A percentile compares a stretch with the other conserved stretches of the same genome.
Evolutionary conservation across 306 rosid species (phyloP).

Genomic region (Cyamopsis tetragonoloba): DNA sequence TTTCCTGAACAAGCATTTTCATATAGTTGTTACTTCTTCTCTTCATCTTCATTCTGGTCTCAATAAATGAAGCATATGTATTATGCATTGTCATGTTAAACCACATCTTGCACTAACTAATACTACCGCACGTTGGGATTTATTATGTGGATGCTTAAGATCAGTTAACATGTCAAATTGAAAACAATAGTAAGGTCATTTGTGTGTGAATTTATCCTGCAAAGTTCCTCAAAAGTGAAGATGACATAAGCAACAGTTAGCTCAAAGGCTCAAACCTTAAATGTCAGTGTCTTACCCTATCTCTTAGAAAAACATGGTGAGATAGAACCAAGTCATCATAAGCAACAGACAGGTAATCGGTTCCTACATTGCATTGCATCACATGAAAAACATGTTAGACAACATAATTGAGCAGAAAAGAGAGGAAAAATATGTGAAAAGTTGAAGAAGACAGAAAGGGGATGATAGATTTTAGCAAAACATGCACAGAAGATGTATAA

Average conservation of each 20-base stretch:
- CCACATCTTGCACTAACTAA: background rate
- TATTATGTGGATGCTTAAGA: background rate
- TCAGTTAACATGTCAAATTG: background rate
- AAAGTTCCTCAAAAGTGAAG: background rate
- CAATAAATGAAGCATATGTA: background rate
- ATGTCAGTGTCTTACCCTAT: too few relatives aligned
- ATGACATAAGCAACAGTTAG: background rate
- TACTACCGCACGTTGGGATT: slow-evolving; percentile 1
- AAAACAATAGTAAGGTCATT: background rate
- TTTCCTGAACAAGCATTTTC: slow-evolving; percentile 55
- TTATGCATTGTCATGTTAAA: slow-evolving; percentile 9
- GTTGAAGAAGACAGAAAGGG: too few relatives aligned
- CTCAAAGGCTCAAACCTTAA: too few relatives aligned
- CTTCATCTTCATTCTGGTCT: background rate
- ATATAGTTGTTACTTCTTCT: slow-evolving; percentile 21
- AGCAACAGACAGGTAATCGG: too few relatives aligned
- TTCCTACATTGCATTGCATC: too few relatives aligned
- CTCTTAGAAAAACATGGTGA: too few relatives aligned
- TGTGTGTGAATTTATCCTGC: background rate
- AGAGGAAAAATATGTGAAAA: too few relatives aligned
- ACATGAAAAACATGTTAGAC: background rate
- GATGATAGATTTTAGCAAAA: too few relatives aligned
- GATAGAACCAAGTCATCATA: too few relatives aligned
- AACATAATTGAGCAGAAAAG: too few relatives aligned
- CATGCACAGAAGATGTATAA: too few relatives aligned